Base-by-base conservation (phyloP, 2,329 filamentous ascomycete genomes). In the Fonsecaea nubica region DNA sequence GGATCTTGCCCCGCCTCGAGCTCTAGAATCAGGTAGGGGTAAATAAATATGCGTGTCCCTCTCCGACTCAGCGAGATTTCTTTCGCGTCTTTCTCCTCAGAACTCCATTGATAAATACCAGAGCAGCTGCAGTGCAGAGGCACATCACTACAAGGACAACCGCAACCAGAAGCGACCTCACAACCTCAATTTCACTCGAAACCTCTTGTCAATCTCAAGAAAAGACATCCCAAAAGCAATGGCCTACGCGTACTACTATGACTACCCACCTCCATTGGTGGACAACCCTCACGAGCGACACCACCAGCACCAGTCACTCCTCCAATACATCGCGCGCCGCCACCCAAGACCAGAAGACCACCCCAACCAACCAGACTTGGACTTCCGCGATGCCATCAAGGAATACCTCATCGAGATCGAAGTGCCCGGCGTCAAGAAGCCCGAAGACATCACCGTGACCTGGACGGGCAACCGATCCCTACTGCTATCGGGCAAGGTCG, bases 201-300 rank as follows among this genome's bases (percentile, higher is more conserved):
- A 18, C 13, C 6, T 32, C 12, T 42, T 57, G 21, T 35, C 21
- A 25, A 48, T 50, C 38, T 32, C 33, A 33, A n/a, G 32, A 38
- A 36, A 35, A 52, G 58, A 56, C 25, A 38, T 40, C 40, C 30
- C 53, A 15, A 45, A 65, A 40, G 38, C 63, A 25, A 71, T 69
- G 64, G 69, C 67, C 18, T 69, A 66, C 56, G 63, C 65, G 30
- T 66, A 70, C 45, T 71, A 71, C 63, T 72, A 70, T 62, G 68
- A 70, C 40, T 58, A 67, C 48, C 69, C 68, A 56, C 69, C 63
- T 18, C 68, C 70, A 62, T 50, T 69, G 25, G 67, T 69, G 30
- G 70, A 70, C 60, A 65, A 69, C 42, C 62, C 56, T 9, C 65
- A 68, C 50, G 68, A 69, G 45, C 62, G 65, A 38, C 52, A 61